phyloP scores from a whole-genome alignment of 139 green algal species.

The Chlorella sp. region DNA sequence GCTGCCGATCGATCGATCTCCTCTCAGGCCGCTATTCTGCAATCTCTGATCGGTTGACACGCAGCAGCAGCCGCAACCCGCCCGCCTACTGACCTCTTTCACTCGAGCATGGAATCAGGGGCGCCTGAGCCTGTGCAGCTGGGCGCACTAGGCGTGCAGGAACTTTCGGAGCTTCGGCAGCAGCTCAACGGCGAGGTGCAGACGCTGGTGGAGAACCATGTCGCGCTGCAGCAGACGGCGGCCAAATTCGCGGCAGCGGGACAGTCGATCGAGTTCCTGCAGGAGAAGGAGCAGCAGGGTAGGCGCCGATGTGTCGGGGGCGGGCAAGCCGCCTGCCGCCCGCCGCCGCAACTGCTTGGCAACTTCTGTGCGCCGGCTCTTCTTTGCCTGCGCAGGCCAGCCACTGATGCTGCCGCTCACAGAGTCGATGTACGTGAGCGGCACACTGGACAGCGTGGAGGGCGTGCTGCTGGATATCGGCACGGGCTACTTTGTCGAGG shows the following conservation, averaged over 20 bases:
- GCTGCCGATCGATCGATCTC: too few relatives aligned
- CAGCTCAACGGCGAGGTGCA: conserved; percentile 51
- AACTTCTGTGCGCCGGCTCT: background rate
- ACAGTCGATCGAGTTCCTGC: conserved; percentile 49
- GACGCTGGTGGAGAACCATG: conserved; percentile 38
- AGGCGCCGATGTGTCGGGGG: too few relatives aligned
- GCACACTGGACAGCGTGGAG: conserved; percentile 65
- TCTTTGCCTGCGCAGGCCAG: conserved; percentile 61
- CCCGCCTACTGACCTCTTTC: too few relatives aligned
- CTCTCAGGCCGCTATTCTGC: too few relatives aligned
- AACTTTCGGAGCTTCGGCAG: conserved; percentile 37
- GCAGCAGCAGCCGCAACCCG: too few relatives aligned
- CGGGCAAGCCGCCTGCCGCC: too few relatives aligned
- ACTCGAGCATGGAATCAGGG: too few relatives aligned
- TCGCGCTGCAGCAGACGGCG: conserved; percentile 54
- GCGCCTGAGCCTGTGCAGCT: conserved; percentile 32
- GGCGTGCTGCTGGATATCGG: conserved; percentile 90
- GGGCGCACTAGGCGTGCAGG: conserved; percentile 3
- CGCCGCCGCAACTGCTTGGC: too few relatives aligned
- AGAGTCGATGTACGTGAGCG: conserved; percentile 84
- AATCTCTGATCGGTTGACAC: too few relatives aligned
- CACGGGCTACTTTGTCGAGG: conserved; percentile 92
- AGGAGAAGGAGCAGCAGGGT: conserved; percentile 58
- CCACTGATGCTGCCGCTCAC: conserved; percentile 89
- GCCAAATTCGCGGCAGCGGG: conserved; percentile 54